A percentile compares a stretch with the other conserved stretches of the same genome.
Conservation (phyloP, 345 rosid species). For the Lumnitzera racemosa region DNA sequence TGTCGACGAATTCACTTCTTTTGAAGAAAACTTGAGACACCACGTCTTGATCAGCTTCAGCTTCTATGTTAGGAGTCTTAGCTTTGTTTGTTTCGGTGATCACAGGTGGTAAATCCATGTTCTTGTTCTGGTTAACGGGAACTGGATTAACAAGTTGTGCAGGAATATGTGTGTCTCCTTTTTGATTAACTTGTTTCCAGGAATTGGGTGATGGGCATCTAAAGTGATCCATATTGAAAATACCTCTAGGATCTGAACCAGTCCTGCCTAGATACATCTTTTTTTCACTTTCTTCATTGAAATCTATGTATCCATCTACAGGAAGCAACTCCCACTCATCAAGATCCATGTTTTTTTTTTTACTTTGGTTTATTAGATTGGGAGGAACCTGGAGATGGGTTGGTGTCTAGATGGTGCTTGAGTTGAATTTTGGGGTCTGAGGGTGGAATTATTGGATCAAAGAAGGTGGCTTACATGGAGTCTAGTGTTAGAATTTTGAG, state of each 20-base stretch:
- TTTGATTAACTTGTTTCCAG: no score
- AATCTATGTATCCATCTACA: slow-evolving; percentile 32
- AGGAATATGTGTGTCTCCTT: slow-evolving; percentile 6
- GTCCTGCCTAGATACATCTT: slow-evolving; percentile 16
- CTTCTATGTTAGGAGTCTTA: neutral
- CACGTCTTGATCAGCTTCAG: slow-evolving; percentile 46
- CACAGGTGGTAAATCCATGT: slow-evolving; percentile 19
- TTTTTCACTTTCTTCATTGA: slow-evolving; percentile 29
- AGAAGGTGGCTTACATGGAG: slow-evolving; percentile 20
- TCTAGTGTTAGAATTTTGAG: slow-evolving; percentile 12
- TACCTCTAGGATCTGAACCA: slow-evolving; percentile 19
- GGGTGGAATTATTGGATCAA: slow-evolving; percentile 23
- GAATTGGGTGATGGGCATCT: slow-evolving; percentile 41
- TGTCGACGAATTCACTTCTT: slow-evolving; percentile 90
- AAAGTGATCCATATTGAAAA: slow-evolving; percentile 51
- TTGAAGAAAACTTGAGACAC: slow-evolving; percentile 83
- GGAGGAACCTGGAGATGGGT: slow-evolving; percentile 1
- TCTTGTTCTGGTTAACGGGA: slow-evolving; percentile 29
- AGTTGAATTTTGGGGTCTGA: neutral
- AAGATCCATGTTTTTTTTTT: slow-evolving; percentile 46
- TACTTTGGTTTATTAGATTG: no score
- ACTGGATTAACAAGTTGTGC: slow-evolving; percentile 42
- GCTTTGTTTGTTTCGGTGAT: slow-evolving; percentile 24
- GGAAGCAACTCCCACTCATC: slow-evolving; percentile 95
- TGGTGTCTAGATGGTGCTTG: neutral